phyloP scores from a whole-genome alignment of 2,329 filamentous ascomycete species.

The Colletotrichum sp. region DNA sequence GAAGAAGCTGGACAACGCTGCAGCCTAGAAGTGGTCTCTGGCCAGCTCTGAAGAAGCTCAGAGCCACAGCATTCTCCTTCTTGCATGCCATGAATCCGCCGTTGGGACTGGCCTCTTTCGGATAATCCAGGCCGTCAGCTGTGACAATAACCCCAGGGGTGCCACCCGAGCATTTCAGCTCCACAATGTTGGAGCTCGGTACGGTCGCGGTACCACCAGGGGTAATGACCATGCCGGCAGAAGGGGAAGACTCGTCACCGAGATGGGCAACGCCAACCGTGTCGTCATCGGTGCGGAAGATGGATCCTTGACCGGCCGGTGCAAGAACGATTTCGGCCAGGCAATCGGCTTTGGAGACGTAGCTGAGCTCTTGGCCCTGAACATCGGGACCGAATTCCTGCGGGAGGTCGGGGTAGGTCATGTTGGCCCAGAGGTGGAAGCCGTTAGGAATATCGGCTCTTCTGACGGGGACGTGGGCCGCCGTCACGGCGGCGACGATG shows the following conservation, averaged over 20 bases:
- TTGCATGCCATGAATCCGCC: neutral
- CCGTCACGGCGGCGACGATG: neutral
- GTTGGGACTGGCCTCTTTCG: neutral
- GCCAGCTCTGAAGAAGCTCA: neutral
- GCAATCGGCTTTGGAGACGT: neutral
- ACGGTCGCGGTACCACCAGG: neutral
- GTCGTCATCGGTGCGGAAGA: neutral
- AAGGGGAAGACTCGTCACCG: neutral
- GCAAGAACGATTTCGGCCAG: neutral
- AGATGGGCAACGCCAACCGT: neutral
- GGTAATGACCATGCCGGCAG: neutral
- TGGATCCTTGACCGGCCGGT: neutral
- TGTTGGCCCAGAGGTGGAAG: conserved; percentile 3
- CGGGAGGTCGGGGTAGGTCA: neutral
- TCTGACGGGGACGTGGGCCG: neutral
- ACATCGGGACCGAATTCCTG: neutral
- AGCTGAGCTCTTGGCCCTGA: neutral
- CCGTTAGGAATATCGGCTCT: neutral
- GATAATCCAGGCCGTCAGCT: neutral
- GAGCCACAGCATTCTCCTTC: neutral
- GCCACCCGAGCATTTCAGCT: neutral
- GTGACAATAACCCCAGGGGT: neutral
- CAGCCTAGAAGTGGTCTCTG: neutral
- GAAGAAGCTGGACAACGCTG: neutral
- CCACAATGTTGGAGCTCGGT: neutral